Percentiles rank a stretch among this genome's conserved stretches.
Evolutionary conservation across 2,329 filamentous ascomycete species (phyloP).

Genomic region (Erysiphe neolycopersici): DNA sequence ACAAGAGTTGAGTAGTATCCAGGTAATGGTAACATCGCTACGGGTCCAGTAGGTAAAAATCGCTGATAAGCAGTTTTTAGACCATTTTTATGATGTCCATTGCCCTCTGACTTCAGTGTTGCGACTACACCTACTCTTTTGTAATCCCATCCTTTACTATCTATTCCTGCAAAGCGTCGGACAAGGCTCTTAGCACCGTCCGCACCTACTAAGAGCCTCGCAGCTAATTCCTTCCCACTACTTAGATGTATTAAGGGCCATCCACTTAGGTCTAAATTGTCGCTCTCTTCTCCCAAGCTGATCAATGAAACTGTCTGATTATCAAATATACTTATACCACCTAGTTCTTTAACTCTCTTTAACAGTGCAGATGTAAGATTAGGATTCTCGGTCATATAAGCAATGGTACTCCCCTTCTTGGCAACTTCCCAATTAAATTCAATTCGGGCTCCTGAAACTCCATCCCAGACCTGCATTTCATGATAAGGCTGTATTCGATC

Average conservation of each 20-base stretch:
- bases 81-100: constrained; percentile 25
- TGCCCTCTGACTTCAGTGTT: constrained; percentile 45
- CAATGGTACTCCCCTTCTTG: constrained; percentile 42
- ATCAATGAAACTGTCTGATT: constrained; percentile 60
- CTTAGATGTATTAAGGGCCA: constrained; percentile 69
- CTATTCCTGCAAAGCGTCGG: constrained; percentile 64
- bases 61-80: constrained; percentile 72
- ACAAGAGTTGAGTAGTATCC: constrained; percentile 64
- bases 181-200: constrained; percentile 92
- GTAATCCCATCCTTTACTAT: constrained; percentile 82
- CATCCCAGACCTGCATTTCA: constrained; percentile 98
- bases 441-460: constrained; percentile 62
- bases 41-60: constrained; percentile 75
- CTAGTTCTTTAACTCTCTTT: constrained; percentile 40
- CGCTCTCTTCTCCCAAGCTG: constrained; percentile 38
- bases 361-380: constrained; percentile 66
- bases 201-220: constrained; percentile 69
- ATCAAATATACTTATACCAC: constrained; percentile 44
- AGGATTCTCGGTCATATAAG: constrained; percentile 89
- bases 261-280: constrained; percentile 48
- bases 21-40: constrained; percentile 75
- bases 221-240: constrained; percentile 37
- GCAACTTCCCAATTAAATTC: constrained; percentile 52
- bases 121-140: constrained; percentile 73
- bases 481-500: constrained; percentile 65